phyloP scores from a whole-genome alignment of 257 asterid species.

The Jaltomata sinuosa region DNA sequence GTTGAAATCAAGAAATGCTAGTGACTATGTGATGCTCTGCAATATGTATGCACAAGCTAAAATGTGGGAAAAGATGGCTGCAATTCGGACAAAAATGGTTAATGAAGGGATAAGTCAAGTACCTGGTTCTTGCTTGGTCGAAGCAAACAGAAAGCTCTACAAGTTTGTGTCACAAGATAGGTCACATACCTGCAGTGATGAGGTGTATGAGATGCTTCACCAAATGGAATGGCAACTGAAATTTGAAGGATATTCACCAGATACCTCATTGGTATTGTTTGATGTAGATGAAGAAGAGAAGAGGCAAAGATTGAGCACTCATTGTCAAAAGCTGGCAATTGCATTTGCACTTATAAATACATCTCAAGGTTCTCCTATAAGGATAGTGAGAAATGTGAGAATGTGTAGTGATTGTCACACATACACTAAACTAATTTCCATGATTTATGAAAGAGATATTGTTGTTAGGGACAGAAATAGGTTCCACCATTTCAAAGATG shows the following conservation, averaged over 20 bases:
- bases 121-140: constrained; percentile 54
- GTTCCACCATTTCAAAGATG: constrained; percentile 75
- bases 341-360: constrained; percentile 61
- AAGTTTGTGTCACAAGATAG: constrained; percentile 56
- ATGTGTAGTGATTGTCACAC: constrained; percentile 90
- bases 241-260: constrained; percentile 72
- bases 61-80: constrained; percentile 50
- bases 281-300: constrained; percentile 81
- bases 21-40: constrained; percentile 54
- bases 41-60: constrained; percentile 53
- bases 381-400: constrained; percentile 65
- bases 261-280: constrained; percentile 43
- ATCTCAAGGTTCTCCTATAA: constrained; percentile 31
- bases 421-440: constrained; percentile 55
- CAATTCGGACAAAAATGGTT: constrained; percentile 31
- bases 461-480: constrained; percentile 61
- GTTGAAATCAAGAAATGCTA: constrained; percentile 33
- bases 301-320: constrained; percentile 41
- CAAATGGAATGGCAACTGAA: constrained; percentile 91
- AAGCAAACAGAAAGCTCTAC: constrained; percentile 37
- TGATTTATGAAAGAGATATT: constrained; percentile 54
- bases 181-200: constrained; percentile 28
- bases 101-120: constrained; percentile 25
- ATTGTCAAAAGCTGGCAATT: constrained; percentile 75
- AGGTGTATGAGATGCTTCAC: constrained; percentile 61